Evolutionary conservation across 2,329 filamentous ascomycete genomes (phyloP), one percentile per base, ranked within the genome.

Genomic region (Cordyceps sp.): DNA sequence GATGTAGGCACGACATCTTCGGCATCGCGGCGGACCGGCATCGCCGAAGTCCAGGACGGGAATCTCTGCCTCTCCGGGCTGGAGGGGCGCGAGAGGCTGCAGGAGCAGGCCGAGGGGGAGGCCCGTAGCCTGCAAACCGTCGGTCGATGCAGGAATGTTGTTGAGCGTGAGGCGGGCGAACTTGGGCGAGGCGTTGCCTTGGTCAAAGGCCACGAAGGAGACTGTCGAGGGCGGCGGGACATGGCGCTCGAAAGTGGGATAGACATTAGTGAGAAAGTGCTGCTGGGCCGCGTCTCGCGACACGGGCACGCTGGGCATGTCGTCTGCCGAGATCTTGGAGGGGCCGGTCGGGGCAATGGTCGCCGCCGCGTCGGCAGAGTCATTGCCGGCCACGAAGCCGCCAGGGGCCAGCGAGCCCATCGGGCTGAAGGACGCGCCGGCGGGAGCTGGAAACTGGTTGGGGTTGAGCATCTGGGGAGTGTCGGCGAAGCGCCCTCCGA

Each of bases 11-110:
- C 90, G 72, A 61, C 90, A 98, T 58, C 90, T 70, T 45, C 83
- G 74, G 57, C 90, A 98, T 52, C 90, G 73, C 16, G 90, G 90
- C 26, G 90, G 90, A 0, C 90, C 90, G 25, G 62, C 60, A 26
- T 94, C 85, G 30, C 90, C 90, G 64, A 96, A 98, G 57, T 98
- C 90, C 17, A 98, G 66, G 5, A 98, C 79, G 1, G 90, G 90
- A 33, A 98, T 78, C 2, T 84, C 73, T 30, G 78, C 66, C 57
- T 98, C 90, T 32, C 90, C 88, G 17, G 81, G 66, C 48, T 92
- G 80, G 26, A 86, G 65, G 26, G 74, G 68, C 2, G 90, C 88
- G 29, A 98, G 61, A 1, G 90, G 90, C 51, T 98, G 92, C 29
- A 98, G 53, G 17, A 94, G 59, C 39, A 98, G 69, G 13, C 90